A percentile compares a stretch with the other conserved stretches of the same genome.
Conservation (phyloP, 345 rosid species). For the Populus davidiana region DNA sequence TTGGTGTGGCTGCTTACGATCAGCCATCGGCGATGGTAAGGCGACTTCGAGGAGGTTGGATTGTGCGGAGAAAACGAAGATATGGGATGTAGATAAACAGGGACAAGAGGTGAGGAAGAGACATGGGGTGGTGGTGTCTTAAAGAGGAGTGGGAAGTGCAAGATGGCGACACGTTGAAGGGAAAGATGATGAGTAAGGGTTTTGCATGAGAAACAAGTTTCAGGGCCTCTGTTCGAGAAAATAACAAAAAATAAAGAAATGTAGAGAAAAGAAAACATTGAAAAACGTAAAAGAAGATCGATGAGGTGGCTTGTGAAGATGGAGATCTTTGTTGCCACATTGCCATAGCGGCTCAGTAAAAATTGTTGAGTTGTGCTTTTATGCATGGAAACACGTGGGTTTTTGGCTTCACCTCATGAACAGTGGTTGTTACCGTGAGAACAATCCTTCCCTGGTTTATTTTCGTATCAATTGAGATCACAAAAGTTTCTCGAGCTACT, state of each 20-base stretch:
- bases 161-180: constrained; percentile 16
- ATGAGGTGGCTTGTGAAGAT: not conserved
- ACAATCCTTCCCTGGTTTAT: not conserved
- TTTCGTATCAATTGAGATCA: not conserved
- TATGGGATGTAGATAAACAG: too few species aligned
- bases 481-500: not conserved
- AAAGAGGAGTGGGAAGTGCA: constrained; percentile 9
- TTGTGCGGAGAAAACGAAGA: not conserved
- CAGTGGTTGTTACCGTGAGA: not conserved
- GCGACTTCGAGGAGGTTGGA: not conserved
- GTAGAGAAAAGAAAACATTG: not conserved
- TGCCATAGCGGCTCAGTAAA: not conserved
- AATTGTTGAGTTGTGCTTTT: not conserved
- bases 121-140: constrained; percentile 11
- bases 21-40: constrained; percentile 15
- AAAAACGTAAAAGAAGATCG: not conserved
- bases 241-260: not conserved
- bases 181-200: constrained; percentile 48
- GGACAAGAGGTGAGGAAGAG: not conserved
- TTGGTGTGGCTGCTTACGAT: constrained; percentile 43
- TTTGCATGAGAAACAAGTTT: constrained; percentile 71
- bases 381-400: not conserved
- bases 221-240: constrained; percentile 4
- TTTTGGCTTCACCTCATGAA: not conserved
- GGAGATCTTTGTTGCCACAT: constrained; percentile 9